These are phyloP conservation scores for Buxus sempervirens DNA, from an alignment of 164 flowering plant species.

Conservation along the genomic window DNA sequence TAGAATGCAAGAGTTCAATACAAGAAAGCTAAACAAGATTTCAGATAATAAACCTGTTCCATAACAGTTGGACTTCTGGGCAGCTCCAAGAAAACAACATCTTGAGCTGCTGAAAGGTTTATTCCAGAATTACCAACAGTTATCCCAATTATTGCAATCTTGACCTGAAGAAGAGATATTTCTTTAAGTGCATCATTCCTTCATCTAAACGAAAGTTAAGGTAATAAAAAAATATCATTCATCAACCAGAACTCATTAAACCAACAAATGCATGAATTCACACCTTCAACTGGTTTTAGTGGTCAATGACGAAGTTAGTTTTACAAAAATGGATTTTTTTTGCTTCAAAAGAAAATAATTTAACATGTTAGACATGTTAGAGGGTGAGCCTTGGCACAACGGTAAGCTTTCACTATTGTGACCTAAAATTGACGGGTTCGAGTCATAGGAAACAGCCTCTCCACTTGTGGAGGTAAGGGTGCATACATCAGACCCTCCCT, in stretches of 20 bases:
- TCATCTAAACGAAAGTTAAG: background rate
- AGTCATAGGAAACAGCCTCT: too few species aligned
- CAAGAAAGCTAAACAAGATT: background rate
- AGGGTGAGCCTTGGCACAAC: too few species aligned
- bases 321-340: too few species aligned
- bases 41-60: constrained; percentile 62
- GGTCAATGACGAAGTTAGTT: too few species aligned
- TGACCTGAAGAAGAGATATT: constrained; percentile 47
- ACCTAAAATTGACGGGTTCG: too few species aligned
- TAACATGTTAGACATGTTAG: too few species aligned
- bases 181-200: background rate
- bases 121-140: constrained; percentile 84
- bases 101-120: constrained; percentile 70
- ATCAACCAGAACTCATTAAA: background rate
- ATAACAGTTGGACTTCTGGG: constrained; percentile 59
- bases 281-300: background rate
- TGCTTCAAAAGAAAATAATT: too few species aligned
- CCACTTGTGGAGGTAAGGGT: too few species aligned
- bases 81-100: constrained; percentile 88
- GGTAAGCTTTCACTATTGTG: too few species aligned
- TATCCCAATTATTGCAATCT: constrained; percentile 82
- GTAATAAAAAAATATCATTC: background rate
- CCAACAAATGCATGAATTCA: background rate
- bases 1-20: background rate
- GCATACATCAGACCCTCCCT: too few species aligned